Base-by-base conservation (phyloP, 2,329 filamentous ascomycete species). In the Sphaceloma murrayae region DNA sequence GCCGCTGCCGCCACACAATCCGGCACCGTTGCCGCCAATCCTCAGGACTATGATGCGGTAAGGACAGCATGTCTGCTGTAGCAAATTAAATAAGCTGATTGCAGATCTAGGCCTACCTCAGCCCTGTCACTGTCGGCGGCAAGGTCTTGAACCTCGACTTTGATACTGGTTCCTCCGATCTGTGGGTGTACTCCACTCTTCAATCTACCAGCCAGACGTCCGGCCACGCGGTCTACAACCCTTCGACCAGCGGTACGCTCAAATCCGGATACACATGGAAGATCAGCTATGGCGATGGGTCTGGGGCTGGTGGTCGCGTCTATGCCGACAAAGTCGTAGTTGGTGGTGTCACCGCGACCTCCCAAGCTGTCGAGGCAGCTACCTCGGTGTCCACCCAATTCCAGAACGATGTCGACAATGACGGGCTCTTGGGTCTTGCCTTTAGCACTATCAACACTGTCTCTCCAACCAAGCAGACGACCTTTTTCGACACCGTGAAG, bases 91-190 rank as follows among this genome's bases (percentile, higher is more conserved):
- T 56, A 54, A 48, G 66, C 68, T 46, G 49, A 59, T 26, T 57
- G 49, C 31, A 10, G 16, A 2, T 13, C 58, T 27, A 47, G 45
- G 39, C 52, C 44, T 68, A 68, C 54, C 60, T 67, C 5, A 62
- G 59, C 53, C 75, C 79, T 0, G 74, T 86, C 34, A 69, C 66
- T 1, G 66, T 86, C 49, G 83, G 82, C 31, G 64, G 72, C 56
- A 76, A 80, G 52, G 73, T 66, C 3, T 58, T 85, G 50, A 72
- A 77, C 48, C 59, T 87, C 48, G 80, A 85, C 57, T 73, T 87
- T 49, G 83, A 87, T 52, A 87, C 83, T n/a, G 80, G 69, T 51
- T 81, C 68, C 50, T 69, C 77, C 33, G 79, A 82, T 62, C 72
- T 83, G 38, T 91, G 73, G 74, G 81, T 77, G 29, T 82, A 80